A percentile compares a stretch with the other conserved stretches of the same genome.
These are phyloP conservation scores for Aspergillus sojae DNA, from an alignment of 2,329 filamentous ascomycete genomes.

Conservation along the genomic window DNA sequence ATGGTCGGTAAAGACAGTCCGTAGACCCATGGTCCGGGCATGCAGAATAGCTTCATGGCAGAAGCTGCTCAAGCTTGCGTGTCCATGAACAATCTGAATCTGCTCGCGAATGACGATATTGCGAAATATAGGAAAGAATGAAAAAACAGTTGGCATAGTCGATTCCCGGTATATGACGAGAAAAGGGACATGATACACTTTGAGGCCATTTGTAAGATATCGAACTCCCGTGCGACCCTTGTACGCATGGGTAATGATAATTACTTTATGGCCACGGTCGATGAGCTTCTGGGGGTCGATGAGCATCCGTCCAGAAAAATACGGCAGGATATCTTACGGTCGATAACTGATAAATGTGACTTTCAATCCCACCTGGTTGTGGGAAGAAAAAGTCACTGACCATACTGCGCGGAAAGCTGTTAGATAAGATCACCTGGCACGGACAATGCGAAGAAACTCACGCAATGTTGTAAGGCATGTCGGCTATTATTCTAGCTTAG, in stretches of 20 bases:
- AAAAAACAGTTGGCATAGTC: conserved; percentile 96
- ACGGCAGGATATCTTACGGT: conserved; percentile 52
- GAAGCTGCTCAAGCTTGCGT: conserved; percentile 87
- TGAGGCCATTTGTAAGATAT: conserved; percentile 95
- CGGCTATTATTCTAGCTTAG: conserved; percentile 26
- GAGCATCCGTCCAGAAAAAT: conserved; percentile 2
- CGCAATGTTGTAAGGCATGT: conserved; percentile 73
- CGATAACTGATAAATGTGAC: conserved; percentile 96
- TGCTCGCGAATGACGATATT: conserved; percentile 93
- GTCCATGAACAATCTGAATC: conserved; percentile 98
- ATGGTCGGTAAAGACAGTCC: conserved; percentile 96
- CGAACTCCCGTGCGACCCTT: conserved; percentile 86
- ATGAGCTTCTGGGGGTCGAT: conserved; percentile 71
- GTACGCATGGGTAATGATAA: conserved; percentile 96
- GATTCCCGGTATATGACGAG: conserved; percentile 92
- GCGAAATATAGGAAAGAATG: conserved; percentile 95
- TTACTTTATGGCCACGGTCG: conserved; percentile 95
- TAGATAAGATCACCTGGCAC: conserved; percentile 14
- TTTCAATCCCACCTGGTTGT: conserved; percentile 91
- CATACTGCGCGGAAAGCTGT: conserved; percentile 61
- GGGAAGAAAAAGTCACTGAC: conserved; percentile 99
- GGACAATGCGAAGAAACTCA: conserved; percentile 42
- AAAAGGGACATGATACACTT: conserved; percentile 97
- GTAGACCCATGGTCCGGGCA: conserved; percentile 90
- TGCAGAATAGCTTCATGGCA: conserved; percentile 95